Evolutionary conservation across 139 green algal genomes (phyloP).

Genomic region (Ulvella scutata): DNA sequence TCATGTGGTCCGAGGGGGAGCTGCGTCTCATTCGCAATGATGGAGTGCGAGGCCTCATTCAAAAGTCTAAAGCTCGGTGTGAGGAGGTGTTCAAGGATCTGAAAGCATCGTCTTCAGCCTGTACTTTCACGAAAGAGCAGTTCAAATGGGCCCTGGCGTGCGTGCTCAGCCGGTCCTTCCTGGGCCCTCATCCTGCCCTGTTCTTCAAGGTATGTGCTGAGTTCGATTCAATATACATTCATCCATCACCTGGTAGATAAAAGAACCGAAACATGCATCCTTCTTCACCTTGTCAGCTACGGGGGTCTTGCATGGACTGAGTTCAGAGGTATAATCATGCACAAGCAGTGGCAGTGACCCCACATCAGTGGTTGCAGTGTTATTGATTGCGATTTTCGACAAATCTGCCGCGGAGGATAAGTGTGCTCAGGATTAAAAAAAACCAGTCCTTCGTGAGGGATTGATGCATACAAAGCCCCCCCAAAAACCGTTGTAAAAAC

Average conservation of each 20-base stretch:
- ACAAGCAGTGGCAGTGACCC: not conserved
- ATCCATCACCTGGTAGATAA: not conserved
- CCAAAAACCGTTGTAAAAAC: too few species aligned
- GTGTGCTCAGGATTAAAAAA: too few species aligned
- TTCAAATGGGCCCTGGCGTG: slow-evolving; percentile 53
- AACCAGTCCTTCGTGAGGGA: too few species aligned
- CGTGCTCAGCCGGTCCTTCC: slow-evolving; percentile 66
- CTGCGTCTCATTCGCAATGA: not conserved
- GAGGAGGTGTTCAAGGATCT: slow-evolving; percentile 24
- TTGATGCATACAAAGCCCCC: too few species aligned
- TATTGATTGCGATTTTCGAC: too few species aligned
- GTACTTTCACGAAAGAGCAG: slow-evolving; percentile 5
- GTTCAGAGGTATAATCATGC: not conserved
- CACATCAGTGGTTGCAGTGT: too few species aligned
- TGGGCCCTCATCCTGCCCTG: slow-evolving; percentile 56
- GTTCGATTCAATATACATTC: not conserved
- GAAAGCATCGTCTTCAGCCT: not conserved
- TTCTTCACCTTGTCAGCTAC: not conserved
- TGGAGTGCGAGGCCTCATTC: slow-evolving; percentile 17
- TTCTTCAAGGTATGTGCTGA: slow-evolving; percentile 3
- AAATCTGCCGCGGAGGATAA: too few species aligned
- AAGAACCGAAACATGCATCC: not conserved
- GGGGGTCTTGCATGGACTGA: not conserved
- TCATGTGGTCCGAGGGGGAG: slow-evolving; percentile 33
- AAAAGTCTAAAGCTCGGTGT: slow-evolving; percentile 50